Base-by-base conservation (phyloP, 331 rosid genomes). In the Malus hybrid region DNA sequence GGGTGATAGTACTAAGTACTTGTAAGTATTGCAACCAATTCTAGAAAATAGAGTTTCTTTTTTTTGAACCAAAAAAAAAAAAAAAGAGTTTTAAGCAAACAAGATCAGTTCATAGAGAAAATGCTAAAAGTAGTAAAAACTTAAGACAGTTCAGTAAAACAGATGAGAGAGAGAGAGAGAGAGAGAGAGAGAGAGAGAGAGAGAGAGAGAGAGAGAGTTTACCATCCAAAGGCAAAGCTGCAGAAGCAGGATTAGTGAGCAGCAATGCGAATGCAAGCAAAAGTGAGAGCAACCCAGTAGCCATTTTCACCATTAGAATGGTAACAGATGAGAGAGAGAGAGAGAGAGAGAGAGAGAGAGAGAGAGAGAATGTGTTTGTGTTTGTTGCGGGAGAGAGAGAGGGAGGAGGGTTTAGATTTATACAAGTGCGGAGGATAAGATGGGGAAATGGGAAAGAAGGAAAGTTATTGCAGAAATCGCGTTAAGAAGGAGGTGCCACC, bases 181-280 rank as follows among this genome's bases (percentile, higher is more conserved):
- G 74, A 65, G 34, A 44, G 69, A 10, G 59, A 71, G 59, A 66
- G 50, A 82, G 29, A 86, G 24, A 63, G 52, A 55, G 60, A 63
- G 16, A 20, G 64, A 31, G 32, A 54, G 74, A 65, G 34, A 44
- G 69, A 10, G 59, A 71, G 59, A 66, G 50, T 72, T 83, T 86
- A 91, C 97, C 90, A 84, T 89, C 87, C 34, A 82, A 74, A 39
- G 64, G 44, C 46, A 73, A 65, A 69, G 77, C 76, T 62, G 92
- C 88, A 65, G 69, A 83, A 69, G 83, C 85, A 56, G 91, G 69
- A 72, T 76, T 62, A 20, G 82, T 73, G 74, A 76, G 76, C 9
- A 87, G 70, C 61, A 81, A 65, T 66, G 74, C 67, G 27, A 85
- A 68, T 65, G 70, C 77, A 65, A 91, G 83, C 11, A 80, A 27